These are phyloP conservation scores for Bipolaris sorokiniana DNA, from an alignment of 2,329 filamentous ascomycete species.

Conservation along the genomic window DNA sequence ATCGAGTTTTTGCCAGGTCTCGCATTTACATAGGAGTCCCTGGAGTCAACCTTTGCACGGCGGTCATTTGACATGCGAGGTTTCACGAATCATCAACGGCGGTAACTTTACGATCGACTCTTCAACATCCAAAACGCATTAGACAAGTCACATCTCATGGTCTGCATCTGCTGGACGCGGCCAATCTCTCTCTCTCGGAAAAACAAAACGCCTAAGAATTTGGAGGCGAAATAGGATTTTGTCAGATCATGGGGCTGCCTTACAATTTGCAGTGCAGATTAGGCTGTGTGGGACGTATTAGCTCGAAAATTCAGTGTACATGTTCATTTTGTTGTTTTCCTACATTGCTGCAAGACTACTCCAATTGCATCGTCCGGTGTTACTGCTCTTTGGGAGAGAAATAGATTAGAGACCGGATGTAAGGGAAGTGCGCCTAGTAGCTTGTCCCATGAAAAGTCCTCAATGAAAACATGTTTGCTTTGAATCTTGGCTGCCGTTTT, in stretches of 20 bases:
- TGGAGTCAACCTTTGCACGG: constrained; percentile 23
- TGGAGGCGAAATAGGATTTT: constrained; percentile 17
- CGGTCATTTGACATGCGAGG: constrained; percentile 14
- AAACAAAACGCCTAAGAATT: constrained; percentile 8
- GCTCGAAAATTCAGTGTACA: constrained; percentile 26
- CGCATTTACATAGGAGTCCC: constrained; percentile 43
- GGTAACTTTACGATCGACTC: constrained; percentile 30
- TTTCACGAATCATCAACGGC: constrained; percentile 29
- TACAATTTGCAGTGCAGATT: constrained; percentile 30
- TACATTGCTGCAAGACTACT: constrained; percentile 2
- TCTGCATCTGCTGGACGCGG: constrained; percentile 45
- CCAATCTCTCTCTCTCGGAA: constrained; percentile 12
- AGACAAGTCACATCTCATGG: constrained; percentile 39
- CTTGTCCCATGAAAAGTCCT: constrained; percentile 3
- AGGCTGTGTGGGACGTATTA: constrained; percentile 21
- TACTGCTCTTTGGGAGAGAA: constrained; percentile 5
- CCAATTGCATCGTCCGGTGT: constrained; percentile 5
- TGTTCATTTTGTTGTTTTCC: constrained; percentile 15
- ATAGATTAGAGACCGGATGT: constrained; percentile 7
- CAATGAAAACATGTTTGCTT: constrained; percentile 8
- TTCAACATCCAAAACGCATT: constrained; percentile 44
- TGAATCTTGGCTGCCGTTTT: background rate
- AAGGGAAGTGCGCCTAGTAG: constrained; percentile 2
- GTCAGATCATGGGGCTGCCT: constrained; percentile 26
- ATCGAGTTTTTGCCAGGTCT: constrained; percentile 20